Conservation (phyloP, 2,329 filamentous ascomycete species). For the Fusarium sp. region DNA sequence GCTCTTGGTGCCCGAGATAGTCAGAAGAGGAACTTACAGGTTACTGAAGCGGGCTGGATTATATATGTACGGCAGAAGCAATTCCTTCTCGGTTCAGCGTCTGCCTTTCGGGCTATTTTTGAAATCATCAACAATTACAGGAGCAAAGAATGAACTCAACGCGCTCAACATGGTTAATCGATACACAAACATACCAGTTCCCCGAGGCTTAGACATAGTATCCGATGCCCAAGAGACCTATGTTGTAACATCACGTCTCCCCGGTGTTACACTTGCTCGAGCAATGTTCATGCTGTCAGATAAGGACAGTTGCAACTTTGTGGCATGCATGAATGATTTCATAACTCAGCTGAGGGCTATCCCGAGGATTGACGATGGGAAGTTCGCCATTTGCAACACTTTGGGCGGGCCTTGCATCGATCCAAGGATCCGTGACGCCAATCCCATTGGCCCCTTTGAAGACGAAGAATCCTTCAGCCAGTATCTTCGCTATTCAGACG, state of each 20-base stretch:
- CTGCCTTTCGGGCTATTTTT: conserved; percentile 50
- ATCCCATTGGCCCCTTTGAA: conserved; percentile 44
- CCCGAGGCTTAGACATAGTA: conserved; percentile 43
- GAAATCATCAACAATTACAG: conserved; percentile 29
- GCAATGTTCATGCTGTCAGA: conserved; percentile 45
- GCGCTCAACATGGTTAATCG: conserved; percentile 41
- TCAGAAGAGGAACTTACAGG: conserved; percentile 2
- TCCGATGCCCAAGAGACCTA: too few species aligned
- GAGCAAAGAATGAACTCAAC: conserved; percentile 44
- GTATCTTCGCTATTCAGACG: conserved; percentile 45
- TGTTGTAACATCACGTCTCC: too few species aligned
- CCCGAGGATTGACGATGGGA: conserved; percentile 23
- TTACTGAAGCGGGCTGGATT: conserved; percentile 2
- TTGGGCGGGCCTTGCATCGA: conserved; percentile 45
- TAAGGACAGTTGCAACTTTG: conserved; percentile 28
- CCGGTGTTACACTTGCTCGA: background rate
- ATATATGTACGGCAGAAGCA: conserved; percentile 7
- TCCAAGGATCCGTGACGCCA: conserved; percentile 40
- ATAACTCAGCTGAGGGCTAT: conserved; percentile 45
- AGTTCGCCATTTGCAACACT: conserved; percentile 47
- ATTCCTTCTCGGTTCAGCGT: conserved; percentile 28
- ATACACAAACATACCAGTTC: conserved; percentile 46
- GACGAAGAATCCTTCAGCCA: conserved; percentile 50
- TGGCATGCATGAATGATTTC: conserved; percentile 41
- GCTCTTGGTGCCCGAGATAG: background rate